Base-by-base conservation (phyloP, 2,329 filamentous ascomycete genomes). In the Orbilia ellipsospora region DNA sequence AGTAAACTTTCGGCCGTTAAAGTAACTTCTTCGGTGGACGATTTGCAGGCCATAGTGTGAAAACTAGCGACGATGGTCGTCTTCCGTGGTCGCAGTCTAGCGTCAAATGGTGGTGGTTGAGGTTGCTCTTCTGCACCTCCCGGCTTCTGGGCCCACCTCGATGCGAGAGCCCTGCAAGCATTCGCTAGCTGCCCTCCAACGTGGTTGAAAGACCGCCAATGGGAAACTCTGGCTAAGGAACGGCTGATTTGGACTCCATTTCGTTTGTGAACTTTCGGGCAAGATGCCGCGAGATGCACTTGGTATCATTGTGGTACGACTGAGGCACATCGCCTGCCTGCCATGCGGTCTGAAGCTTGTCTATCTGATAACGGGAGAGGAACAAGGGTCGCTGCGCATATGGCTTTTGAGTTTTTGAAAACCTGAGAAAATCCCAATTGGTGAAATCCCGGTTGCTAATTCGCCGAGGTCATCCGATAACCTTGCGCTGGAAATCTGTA, bases 191-290 rank as follows among this genome's bases (percentile, higher is more conserved):
- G 5, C 31, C 56, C 59, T 42, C 44, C 40, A 68, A 63, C 51
- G 44, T 67, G 57, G 50, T 59, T 40, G 36, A 31, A 26, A n/a
- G 40, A 10, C 18, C 16, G 31, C 70, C 63, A 74, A 74, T 74
- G 36, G 70, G 70, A 63, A 54, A n/a, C 13, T 56, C 40, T 68
- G 70, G 63, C 70, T 74, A 67, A 68, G 56, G 63, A 60, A 74
- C 70, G 70, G 70, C 70, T 74, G 70, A 74, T 63, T 28, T 56
- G 28, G 12, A 16, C 55, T 51, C 20, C 8, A 6, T 52, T 26
- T 56, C 63, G 44, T 18, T 67, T 60, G 45, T 36, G 40, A 36
- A 44, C 18, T n/a, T 18, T 44, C 31, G 31, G 31, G 45, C 45
- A 68, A 20, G 55, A 31, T 67, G 31, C 68, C 62, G 55, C 55